phyloP scores from a whole-genome alignment of 306 rosid species.

The Castanospermum australe region DNA sequence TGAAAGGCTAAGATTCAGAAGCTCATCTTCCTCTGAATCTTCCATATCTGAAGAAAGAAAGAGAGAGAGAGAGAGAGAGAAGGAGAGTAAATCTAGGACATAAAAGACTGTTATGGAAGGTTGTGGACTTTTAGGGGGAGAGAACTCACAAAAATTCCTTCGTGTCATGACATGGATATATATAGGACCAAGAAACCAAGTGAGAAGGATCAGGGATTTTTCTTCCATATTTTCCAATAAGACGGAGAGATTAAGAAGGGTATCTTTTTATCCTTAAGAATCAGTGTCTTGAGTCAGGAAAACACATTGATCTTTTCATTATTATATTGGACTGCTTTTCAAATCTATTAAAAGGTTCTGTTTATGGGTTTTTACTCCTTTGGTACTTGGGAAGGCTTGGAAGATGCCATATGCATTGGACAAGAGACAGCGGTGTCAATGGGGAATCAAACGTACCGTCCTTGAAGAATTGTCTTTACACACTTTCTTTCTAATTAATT shows the following conservation, averaged over 20 bases:
- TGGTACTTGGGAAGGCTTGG: slow-evolving; percentile 56
- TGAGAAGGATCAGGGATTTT: slow-evolving; percentile 15
- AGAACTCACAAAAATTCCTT: slow-evolving; percentile 42
- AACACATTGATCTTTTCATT: slow-evolving; percentile 41
- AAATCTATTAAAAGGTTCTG: slow-evolving; percentile 31
- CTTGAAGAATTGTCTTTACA: slow-evolving; percentile 43
- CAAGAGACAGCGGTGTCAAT: slow-evolving; percentile 63
- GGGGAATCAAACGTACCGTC: slow-evolving; percentile 79
- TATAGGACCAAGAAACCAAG: slow-evolving; percentile 41
- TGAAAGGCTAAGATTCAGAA: slow-evolving; percentile 75
- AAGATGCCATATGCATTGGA: slow-evolving; percentile 69
- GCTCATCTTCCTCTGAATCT: slow-evolving; percentile 60
- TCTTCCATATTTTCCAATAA: neutral
- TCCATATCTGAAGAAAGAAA: slow-evolving; percentile 46
- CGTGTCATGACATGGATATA: slow-evolving; percentile 50
- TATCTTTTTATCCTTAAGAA: slow-evolving; percentile 63
- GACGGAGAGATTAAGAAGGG: slow-evolving; percentile 53
- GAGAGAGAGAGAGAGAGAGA: neutral
- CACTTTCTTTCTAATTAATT: slow-evolving; percentile 29
- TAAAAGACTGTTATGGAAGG: neutral
- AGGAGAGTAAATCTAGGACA: slow-evolving; percentile 35
- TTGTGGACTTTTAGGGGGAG: slow-evolving; percentile 39
- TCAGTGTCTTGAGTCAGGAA: slow-evolving; percentile 53
- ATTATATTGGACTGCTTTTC: slow-evolving; percentile 31
- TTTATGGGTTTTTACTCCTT: slow-evolving; percentile 33